Base-by-base conservation (phyloP, 768 basidiomycete species). In the Calocera viscosa region DNA sequence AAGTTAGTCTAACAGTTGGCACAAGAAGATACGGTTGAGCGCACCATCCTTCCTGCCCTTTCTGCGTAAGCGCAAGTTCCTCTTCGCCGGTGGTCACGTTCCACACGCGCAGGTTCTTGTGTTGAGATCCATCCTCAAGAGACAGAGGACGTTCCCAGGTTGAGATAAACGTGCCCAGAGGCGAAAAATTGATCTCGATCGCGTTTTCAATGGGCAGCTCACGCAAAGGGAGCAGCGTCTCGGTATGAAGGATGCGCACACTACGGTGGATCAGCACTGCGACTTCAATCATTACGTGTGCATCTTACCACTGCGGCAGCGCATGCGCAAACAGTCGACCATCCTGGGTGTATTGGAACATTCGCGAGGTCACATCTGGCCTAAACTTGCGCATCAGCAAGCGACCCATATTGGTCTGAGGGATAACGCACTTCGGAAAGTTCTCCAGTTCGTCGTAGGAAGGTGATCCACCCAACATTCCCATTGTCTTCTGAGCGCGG, bases 141-240 rank as follows among this genome's bases (percentile, higher is more conserved):
- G 96, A 96, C 72, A 86, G 85, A 71, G 89, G 91, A 67, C 96
- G 85, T 78, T 97, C 94, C 91, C 94, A 98, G 60, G 91, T 94
- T 65, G 92, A 94, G 47, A 99, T 74, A 76, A 91, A 97, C 0
- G 90, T 92, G 40, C 92, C 94, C 68, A 89, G 84, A 11, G 96
- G 94, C 5, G 95, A 98, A 77, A 99, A 96, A 72, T 83, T 83
- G 72, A 97, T 75, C 73, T 97, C 96, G 65, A 93, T 75, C 69
- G 89, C 82, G 72, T 87, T 89, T 72, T 87, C 82, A 64, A 90
- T 79, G 49, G 82, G 76, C 68, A 95, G 83, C 73, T 92, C 88
- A 71, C 84, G 84, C 43, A 47, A 19, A 7, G 43, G 43, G 68
- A 94, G 80, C 67, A 92, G 81, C 28, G 70, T 66, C 77, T 88